Evolutionary conservation across 306 rosid genomes (phyloP), one percentile per base, ranked within the genome.

Genomic region (Cucumis cinereus): DNA sequence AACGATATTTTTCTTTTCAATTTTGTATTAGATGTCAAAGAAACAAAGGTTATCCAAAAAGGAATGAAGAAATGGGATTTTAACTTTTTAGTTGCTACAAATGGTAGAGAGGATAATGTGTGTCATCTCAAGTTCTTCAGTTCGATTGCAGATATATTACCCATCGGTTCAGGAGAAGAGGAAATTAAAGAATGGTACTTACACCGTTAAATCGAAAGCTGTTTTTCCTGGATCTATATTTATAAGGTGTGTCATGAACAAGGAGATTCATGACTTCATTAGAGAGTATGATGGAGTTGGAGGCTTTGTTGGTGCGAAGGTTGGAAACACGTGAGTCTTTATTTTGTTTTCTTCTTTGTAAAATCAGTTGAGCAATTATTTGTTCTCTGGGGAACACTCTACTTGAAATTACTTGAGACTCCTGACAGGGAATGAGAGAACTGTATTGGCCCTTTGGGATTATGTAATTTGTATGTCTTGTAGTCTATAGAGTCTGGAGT

Each of bases 311-410:
- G 96, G 97, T 77, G 80, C 93, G 40, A 81, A 56, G 87, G 95
- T 90, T 36, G 99, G 99, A 82, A 91, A 86, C 81, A 90, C 86
- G 95, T 94, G 88, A 89, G 97, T 88, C 38, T 69, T 70, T 53
- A 20, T 30, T 69, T 33, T 33, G 28, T 52, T 74, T 52, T 40
- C 8, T 63, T 13, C 33, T 26, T 33, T 26, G 3, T 20, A 16
- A n/a, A 36, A 50, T 12, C 2, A 43, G 33, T 24, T 68, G 3
- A 41, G 20, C 19, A 23, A 41, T 3, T 68, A 17, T n/a, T 41
- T 68, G 55, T 41, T 68, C 16, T 43, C n/a, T 68, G 35, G 35
- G 35, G 35, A 30, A 30, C 35, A 30, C 35, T 30, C 35, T 30
- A 30, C 35, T 30, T 30, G 35, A 30, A 30, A 30, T 30, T 30